Base-by-base conservation (phyloP, 495 filamentous ascomycete genomes). In the Neurospora africana region DNA sequence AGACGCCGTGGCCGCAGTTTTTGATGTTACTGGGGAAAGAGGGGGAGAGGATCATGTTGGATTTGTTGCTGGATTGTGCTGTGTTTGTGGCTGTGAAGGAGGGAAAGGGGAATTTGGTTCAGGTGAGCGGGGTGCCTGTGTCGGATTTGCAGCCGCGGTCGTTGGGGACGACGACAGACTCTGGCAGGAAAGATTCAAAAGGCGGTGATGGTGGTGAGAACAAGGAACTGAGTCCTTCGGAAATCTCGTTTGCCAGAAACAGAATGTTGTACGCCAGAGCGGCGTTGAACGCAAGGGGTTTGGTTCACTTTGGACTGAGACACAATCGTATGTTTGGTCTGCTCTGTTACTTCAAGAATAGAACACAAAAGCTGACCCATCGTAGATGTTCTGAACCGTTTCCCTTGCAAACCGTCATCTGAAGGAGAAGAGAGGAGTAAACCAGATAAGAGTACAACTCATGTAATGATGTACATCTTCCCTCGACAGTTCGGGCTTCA, bases 381-480 rank as follows among this genome's bases (percentile, higher is more conserved):
- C 11, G 7, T 76, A 98, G 94, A 99, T 82, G 91, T 94, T 2
- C 81, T 99, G 21, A 97, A 94, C 79, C 90, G 94, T 2, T 92
- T 87, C 76, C 81, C 86, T 0, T 81, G 87, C 71, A 74, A 65
- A 19, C n/a, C 53, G 2, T 53, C 74, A 1, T 27, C n/a, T 8
- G 74, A 67, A 43, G 44, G 37, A 8, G 68, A 71, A 11, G 69
- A 35, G 5, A 40, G 1, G 38, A 78, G 6, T 76, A 82, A 8
- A 84, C 87, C 53, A 68, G 78, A 79, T n/a, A 75, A 82, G 4
- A 85, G 91, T 69, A 91, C 89, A 0, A 76, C 90, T 8, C 92
- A 91, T 72, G 81, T 98, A 35, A 87, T 97, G 88, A 93, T 93
- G 82, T 95, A 99, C 79, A 89, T 99, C 2, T 99, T 99, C 74